These are phyloP conservation scores for Alternaria brassicae DNA, from an alignment of 2,329 filamentous ascomycete species.

Conservation along the genomic window DNA sequence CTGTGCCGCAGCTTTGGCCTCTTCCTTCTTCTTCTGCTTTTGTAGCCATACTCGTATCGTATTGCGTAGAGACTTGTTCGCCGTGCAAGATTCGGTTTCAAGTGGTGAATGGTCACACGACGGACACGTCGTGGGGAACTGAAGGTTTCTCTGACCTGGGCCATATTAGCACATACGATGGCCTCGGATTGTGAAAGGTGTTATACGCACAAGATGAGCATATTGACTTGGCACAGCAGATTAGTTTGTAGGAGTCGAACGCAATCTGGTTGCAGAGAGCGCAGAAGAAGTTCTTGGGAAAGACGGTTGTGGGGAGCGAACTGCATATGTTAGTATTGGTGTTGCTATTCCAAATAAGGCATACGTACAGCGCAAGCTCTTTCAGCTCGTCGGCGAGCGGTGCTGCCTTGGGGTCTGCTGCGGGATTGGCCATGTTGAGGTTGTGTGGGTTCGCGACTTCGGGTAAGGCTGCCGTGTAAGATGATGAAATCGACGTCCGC, in stretches of 20 bases:
- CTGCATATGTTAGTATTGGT: conserved; percentile 55
- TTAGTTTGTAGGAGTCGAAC: conserved; percentile 86
- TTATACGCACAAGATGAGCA: conserved; percentile 80
- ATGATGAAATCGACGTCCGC: conserved; percentile 16
- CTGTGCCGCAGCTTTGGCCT: conserved; percentile 43
- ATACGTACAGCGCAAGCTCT: conserved; percentile 41
- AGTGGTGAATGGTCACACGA: conserved; percentile 93
- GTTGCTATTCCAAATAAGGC: neutral
- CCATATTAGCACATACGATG: conserved; percentile 9
- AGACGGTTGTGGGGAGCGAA: conserved; percentile 79
- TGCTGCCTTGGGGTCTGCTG: conserved; percentile 40
- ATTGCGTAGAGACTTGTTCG: conserved; percentile 88
- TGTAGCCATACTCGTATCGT: conserved; percentile 92
- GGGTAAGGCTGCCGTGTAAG: conserved; percentile 34
- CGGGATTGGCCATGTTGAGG: conserved; percentile 39
- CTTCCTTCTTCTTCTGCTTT: conserved; percentile 75
- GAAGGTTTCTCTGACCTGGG: conserved; percentile 39
- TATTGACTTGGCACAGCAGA: conserved; percentile 94
- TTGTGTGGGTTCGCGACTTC: conserved; percentile 24
- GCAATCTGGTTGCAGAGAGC: conserved; percentile 91
- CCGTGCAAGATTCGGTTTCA: conserved; percentile 82
- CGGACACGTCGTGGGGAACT: conserved; percentile 84
- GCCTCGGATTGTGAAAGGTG: neutral
- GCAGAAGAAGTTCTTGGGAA: conserved; percentile 96
- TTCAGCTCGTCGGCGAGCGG: conserved; percentile 45